Percentiles rank a stretch among this genome's conserved stretches.
Evolutionary conservation across 768 basidiomycete genomes (phyloP).

Genomic region (button mushroom (Agaricus bisporus)): DNA sequence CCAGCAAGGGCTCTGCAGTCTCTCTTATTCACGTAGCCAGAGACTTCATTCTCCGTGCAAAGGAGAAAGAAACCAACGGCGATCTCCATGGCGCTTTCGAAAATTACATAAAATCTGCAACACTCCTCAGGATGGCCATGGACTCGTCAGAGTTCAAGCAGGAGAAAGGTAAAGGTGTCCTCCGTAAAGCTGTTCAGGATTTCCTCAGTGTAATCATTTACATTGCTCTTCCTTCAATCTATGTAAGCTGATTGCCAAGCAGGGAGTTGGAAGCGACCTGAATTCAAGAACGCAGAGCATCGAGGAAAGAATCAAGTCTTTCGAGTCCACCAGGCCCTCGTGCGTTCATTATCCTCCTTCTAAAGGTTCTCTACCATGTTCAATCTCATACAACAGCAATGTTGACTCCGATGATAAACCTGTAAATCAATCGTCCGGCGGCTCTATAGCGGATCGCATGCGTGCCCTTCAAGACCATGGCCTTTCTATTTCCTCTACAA

Average conservation of each 20-base stretch:
- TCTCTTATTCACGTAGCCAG: slow-evolving; percentile 60
- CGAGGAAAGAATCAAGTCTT: slow-evolving; percentile 40
- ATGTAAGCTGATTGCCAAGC: slow-evolving; percentile 3
- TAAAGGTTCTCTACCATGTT: slow-evolving; percentile 2
- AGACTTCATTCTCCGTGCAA: slow-evolving; percentile 47
- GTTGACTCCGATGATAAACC: slow-evolving; percentile 27
- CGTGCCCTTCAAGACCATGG: slow-evolving; percentile 71
- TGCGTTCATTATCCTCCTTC: slow-evolving; percentile 16
- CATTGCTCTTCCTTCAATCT: slow-evolving; percentile 9
- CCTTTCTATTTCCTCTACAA: slow-evolving; percentile 49
- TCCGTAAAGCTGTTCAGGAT: slow-evolving; percentile 58
- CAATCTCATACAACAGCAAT: slow-evolving; percentile 2
- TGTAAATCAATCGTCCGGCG: slow-evolving; percentile 40
- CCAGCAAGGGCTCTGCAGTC: slow-evolving; percentile 53
- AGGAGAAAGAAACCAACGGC: slow-evolving; percentile 45
- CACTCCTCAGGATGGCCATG: slow-evolving; percentile 51
- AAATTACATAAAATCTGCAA: slow-evolving; percentile 56
- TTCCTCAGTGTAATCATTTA: slow-evolving; percentile 53
- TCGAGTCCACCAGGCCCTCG: slow-evolving; percentile 31
- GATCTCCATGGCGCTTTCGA: slow-evolving; percentile 58
- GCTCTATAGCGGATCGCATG: slow-evolving; percentile 77
- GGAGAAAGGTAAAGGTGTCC: slow-evolving; percentile 35
- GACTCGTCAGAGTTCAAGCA: slow-evolving; percentile 54
- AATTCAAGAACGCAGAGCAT: slow-evolving; percentile 28
- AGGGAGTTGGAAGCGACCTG: slow-evolving; percentile 36